phyloP scores from a whole-genome alignment of 2,329 filamentous ascomycete species.

The Pseudogymnoascus sp. region DNA sequence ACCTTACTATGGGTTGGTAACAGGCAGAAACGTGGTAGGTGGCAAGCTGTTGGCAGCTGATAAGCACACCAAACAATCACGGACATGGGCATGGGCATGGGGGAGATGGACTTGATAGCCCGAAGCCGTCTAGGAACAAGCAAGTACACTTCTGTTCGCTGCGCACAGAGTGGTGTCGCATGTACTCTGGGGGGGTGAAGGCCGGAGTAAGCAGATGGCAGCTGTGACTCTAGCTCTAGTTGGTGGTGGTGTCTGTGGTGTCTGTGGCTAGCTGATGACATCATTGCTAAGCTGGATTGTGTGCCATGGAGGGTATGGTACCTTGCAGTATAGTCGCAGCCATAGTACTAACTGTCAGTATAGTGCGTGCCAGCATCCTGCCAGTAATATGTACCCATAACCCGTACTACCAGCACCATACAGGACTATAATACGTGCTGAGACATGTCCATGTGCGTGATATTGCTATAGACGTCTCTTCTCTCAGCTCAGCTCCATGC shows the following conservation, averaged over 20 bases:
- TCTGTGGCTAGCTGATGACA: background rate
- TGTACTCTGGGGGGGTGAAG: background rate
- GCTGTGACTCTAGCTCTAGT: background rate
- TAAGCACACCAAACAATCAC: background rate
- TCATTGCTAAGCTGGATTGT: conserved; percentile 2
- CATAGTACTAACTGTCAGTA: too few species aligned
- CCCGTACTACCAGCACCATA: background rate
- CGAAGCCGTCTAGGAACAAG: background rate
- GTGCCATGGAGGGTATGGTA: background rate
- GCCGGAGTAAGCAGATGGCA: background rate
- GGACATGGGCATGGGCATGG: background rate
- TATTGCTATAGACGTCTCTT: too few species aligned
- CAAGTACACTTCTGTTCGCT: background rate
- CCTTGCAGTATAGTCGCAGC: background rate
- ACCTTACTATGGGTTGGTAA: background rate
- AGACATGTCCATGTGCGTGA: conserved; percentile 3
- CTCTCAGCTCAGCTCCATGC: too few species aligned
- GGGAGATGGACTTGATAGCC: background rate
- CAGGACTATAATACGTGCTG: background rate
- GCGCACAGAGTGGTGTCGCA: background rate
- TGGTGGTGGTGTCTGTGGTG: too few species aligned
- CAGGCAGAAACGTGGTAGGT: too few species aligned
- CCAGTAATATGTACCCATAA: background rate
- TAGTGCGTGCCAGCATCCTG: background rate
- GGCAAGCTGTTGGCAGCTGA: background rate